These are phyloP conservation scores for Pyricularia pennisetigena DNA, from an alignment of 2,329 filamentous ascomycete genomes.

Conservation along the genomic window DNA sequence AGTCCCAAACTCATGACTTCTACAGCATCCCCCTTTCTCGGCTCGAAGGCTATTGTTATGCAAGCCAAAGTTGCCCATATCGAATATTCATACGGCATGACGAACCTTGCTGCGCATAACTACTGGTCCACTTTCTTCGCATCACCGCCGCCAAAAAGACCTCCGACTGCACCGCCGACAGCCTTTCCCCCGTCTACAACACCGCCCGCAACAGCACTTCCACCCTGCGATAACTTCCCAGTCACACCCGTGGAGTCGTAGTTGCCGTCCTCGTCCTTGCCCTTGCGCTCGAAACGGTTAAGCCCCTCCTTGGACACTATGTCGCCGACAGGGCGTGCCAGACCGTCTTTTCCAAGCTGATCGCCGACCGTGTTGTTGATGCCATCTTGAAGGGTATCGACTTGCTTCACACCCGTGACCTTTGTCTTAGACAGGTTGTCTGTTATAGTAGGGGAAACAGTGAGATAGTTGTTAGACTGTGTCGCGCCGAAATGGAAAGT, in stretches of 20 bases:
- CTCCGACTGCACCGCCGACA: slow-evolving; percentile 20
- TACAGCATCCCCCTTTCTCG: too few relatives aligned
- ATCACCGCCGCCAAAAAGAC: slow-evolving; percentile 19
- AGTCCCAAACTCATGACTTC: too few relatives aligned
- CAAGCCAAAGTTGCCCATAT: too few relatives aligned
- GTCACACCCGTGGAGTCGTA: slow-evolving; percentile 20
- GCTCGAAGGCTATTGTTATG: too few relatives aligned
- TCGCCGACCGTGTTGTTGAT: slow-evolving; percentile 51
- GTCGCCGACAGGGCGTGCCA: slow-evolving; percentile 56
- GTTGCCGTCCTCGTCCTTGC: slow-evolving; percentile 50
- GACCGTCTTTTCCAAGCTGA: slow-evolving; percentile 58
- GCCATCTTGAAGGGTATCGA: slow-evolving; percentile 60
- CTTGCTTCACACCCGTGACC: slow-evolving; percentile 55
- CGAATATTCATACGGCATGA: too few relatives aligned
- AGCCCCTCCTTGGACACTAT: slow-evolving; percentile 52
- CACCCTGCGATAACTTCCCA: slow-evolving; percentile 15
- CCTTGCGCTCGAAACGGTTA: slow-evolving; percentile 54
- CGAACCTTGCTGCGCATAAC: too few relatives aligned
- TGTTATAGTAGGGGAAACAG: slow-evolving; percentile 18
- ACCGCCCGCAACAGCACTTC: slow-evolving; percentile 16
- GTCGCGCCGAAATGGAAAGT: neutral
- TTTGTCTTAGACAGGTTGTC: slow-evolving; percentile 61
- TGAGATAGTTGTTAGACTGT: neutral
- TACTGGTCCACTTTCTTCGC: neutral
- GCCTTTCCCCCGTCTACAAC: slow-evolving; percentile 21